Evolutionary conservation across 176 grass and related monocot genomes (phyloP).

Genomic region (Zea luxurians): DNA sequence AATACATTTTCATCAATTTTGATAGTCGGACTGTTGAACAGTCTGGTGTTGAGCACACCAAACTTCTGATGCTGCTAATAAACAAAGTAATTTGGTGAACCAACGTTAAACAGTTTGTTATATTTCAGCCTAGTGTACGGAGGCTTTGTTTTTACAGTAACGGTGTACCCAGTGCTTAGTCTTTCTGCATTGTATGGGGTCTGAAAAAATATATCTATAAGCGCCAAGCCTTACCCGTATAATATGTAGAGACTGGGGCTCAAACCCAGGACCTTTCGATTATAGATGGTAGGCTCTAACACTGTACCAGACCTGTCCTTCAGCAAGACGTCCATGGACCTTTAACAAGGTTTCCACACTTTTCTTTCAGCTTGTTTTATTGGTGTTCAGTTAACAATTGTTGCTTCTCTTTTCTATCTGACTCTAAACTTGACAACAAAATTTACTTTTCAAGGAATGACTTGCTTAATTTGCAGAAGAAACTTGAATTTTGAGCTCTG

Average conservation of each 20-base stretch:
- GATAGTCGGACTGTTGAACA: not conserved
- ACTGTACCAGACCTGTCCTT: not conserved
- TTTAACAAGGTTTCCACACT: conserved; percentile 57
- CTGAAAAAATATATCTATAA: too few species aligned
- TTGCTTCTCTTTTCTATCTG: not conserved
- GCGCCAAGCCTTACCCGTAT: too few species aligned
- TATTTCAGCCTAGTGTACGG: too few species aligned
- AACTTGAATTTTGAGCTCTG: not conserved
- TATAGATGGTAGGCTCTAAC: too few species aligned
- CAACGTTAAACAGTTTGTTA: not conserved
- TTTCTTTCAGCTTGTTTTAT: not conserved
- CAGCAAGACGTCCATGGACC: conserved; percentile 51
- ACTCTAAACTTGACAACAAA: not conserved
- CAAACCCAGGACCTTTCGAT: too few species aligned
- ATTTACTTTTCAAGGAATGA: not conserved
- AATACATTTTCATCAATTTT: not conserved
- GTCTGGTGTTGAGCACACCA: not conserved
- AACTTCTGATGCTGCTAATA: not conserved
- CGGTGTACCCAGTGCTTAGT: too few species aligned
- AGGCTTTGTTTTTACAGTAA: too few species aligned
- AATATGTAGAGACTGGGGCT: too few species aligned
- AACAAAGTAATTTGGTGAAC: not conserved
- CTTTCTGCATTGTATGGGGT: too few species aligned
- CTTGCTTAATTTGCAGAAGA: not conserved
- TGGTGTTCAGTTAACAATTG: not conserved